Conservation (phyloP, 768 basidiomycete genomes). For the Clitopilus hobsonii region DNA sequence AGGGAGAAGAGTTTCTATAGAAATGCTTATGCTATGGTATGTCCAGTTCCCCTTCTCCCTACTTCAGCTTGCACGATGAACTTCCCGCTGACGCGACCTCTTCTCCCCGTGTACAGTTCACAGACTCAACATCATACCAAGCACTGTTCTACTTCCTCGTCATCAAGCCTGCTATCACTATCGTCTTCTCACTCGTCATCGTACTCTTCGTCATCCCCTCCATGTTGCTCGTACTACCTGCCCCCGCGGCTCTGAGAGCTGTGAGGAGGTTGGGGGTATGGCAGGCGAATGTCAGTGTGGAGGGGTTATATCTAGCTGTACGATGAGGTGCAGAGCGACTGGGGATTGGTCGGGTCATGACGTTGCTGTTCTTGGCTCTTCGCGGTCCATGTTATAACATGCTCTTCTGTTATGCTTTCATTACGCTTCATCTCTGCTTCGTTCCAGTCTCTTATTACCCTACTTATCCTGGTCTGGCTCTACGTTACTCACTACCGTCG, state of each 20-base stretch:
- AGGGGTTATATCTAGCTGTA: slow-evolving; percentile 52
- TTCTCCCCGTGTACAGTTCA: slow-evolving; percentile 67
- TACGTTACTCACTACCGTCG: too few species aligned
- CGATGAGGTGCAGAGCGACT: slow-evolving; percentile 27
- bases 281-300: slow-evolving; percentile 82
- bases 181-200: slow-evolving; percentile 55
- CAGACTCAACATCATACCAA: slow-evolving; percentile 78
- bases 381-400: too few species aligned
- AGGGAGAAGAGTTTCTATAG: slow-evolving; percentile 71
- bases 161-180: slow-evolving; percentile 77
- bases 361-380: too few species aligned
- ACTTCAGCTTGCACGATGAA: neutral
- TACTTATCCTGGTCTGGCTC: too few species aligned
- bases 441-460: too few species aligned
- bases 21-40: slow-evolving; percentile 77
- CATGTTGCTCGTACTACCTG: slow-evolving; percentile 58
- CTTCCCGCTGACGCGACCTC: neutral
- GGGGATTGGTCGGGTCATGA: too few species aligned
- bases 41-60: slow-evolving; percentile 14
- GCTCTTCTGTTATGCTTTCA: too few species aligned
- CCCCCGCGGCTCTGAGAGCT: slow-evolving; percentile 61
- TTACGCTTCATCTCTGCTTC: too few species aligned
- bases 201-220: slow-evolving; percentile 54
- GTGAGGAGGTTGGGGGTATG: slow-evolving; percentile 67
- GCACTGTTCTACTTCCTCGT: slow-evolving; percentile 87